Evolutionary conservation across 2,329 filamentous ascomycete species (phyloP), one percentile per base, ranked within the genome.

Genomic region (Stromatinia cepivora): DNA sequence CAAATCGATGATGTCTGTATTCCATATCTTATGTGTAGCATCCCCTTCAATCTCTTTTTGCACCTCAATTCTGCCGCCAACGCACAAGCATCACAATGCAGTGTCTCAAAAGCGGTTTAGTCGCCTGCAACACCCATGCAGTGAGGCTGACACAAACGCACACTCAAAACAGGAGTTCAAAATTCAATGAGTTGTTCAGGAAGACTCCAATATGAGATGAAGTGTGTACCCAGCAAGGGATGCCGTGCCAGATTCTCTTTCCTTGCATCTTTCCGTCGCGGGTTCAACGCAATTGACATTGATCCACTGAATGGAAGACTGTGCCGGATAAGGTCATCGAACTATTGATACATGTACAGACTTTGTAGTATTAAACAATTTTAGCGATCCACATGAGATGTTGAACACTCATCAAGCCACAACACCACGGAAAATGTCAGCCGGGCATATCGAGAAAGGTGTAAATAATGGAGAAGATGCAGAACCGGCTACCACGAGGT

Each of bases 31-130:
- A 6, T 42, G 15, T 3, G 34, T 4, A 36, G 31, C 31, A n/a
- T 50, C 31, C 22, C 45, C 45, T 36, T 36, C 45, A 36, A 36
- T 36, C 34, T 36, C 20, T 62, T 42, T 36, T 11, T n/a, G 20
- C 20, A 31, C 31, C 46, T 25, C 59, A n/a, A 20, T n/a, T 62
- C 11, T 50, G 31, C 46, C 11, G 28, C 46, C 28, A 31, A 34
- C 45, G 39, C 28, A n/a, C 58, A 63, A 52, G 31, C 46, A 63
- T 63, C 15, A 52, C 2, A 36, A 63, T 63, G 61, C 61, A 63
- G 46, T n/a, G 15, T 39, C 45, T 63, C 61, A 25, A 52, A 63
- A 39, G 22, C 46, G 46, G 61, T 63, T 28, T 63, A 63, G 46
- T 52, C 46, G 22, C 22, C 46, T 63, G 46, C 46, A 63, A 4